phyloP scores from a whole-genome alignment of 2,329 filamentous ascomycete genomes.

The Aspergillus chevalieri region DNA sequence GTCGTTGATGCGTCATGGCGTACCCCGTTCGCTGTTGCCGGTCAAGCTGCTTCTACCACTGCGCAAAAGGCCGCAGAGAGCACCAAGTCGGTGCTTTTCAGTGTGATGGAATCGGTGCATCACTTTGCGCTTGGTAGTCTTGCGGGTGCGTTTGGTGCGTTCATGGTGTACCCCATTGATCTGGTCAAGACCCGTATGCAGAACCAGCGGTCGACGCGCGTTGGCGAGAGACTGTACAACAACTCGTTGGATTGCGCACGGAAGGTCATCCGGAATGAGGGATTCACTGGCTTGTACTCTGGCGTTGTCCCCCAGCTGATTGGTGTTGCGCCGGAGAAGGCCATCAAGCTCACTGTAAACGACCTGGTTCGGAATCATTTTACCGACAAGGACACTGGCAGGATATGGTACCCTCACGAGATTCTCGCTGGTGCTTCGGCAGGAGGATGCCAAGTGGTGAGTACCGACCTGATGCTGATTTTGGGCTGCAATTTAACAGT shows the following conservation, averaged over 20 bases:
- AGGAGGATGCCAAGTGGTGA: constrained; percentile 91
- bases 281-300: constrained; percentile 82
- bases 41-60: constrained; percentile 40
- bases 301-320: constrained; percentile 92
- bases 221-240: constrained; percentile 86
- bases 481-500: background rate
- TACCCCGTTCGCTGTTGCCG: constrained; percentile 53
- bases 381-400: constrained; percentile 65
- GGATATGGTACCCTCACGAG: constrained; percentile 67
- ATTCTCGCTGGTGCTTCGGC: constrained; percentile 82
- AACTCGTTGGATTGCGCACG: constrained; percentile 93
- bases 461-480: constrained; percentile 33
- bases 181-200: constrained; percentile 98
- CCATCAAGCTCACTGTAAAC: constrained; percentile 98
- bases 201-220: constrained; percentile 79
- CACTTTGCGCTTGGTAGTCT: constrained; percentile 85
- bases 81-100: constrained; percentile 54
- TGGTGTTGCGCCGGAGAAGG: constrained; percentile 97
- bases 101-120: constrained; percentile 70
- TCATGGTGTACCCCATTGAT: constrained; percentile 99
- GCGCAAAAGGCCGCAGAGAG: constrained; percentile 51
- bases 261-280: constrained; percentile 91
- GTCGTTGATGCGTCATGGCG: constrained; percentile 93
- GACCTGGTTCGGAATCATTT: constrained; percentile 76
- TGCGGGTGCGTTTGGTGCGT: constrained; percentile 93